phyloP scores from a whole-genome alignment of 139 green algal genomes.

The Pseudopediastrum boryanum region DNA sequence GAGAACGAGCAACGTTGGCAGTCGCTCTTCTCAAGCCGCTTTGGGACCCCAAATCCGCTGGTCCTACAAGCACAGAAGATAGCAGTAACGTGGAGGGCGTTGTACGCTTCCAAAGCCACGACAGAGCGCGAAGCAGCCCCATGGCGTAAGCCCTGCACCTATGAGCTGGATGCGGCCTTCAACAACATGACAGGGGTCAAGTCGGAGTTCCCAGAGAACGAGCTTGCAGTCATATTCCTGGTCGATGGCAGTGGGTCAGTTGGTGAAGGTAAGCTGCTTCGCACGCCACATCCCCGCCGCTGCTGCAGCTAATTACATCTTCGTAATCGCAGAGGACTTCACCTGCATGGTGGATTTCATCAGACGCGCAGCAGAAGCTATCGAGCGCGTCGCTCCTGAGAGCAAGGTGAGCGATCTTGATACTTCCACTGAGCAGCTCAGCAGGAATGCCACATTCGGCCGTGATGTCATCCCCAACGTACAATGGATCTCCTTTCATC shows the following conservation, averaged over 20 bases:
- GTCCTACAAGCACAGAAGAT: constrained; percentile 9
- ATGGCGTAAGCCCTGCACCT: constrained; percentile 50
- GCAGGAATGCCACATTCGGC: neutral
- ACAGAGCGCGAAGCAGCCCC: constrained; percentile 30
- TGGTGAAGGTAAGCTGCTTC: constrained; percentile 30
- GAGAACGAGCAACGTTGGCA: constrained; percentile 8
- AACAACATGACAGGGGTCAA: neutral
- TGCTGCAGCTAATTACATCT: neutral
- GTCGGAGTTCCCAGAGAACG: neutral
- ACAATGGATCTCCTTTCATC: too few species aligned
- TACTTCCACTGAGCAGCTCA: neutral
- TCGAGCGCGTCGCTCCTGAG: neutral
- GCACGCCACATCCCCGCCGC: neutral
- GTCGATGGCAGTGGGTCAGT: constrained; percentile 42
- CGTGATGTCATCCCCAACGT: too few species aligned
- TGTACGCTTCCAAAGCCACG: constrained; percentile 43
- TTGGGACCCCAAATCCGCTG: constrained; percentile 15
- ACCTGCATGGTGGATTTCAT: constrained; percentile 46
- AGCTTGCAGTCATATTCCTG: constrained; percentile 57
- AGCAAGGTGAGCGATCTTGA: constrained; percentile 7
- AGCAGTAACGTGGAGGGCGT: constrained; percentile 44
- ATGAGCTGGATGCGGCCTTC: constrained; percentile 49
- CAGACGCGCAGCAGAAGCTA: neutral
- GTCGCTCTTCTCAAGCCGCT: constrained; percentile 14
- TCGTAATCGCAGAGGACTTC: constrained; percentile 42